Conservation (phyloP, 257 asterid species). For the Nicotiana tabacum region DNA sequence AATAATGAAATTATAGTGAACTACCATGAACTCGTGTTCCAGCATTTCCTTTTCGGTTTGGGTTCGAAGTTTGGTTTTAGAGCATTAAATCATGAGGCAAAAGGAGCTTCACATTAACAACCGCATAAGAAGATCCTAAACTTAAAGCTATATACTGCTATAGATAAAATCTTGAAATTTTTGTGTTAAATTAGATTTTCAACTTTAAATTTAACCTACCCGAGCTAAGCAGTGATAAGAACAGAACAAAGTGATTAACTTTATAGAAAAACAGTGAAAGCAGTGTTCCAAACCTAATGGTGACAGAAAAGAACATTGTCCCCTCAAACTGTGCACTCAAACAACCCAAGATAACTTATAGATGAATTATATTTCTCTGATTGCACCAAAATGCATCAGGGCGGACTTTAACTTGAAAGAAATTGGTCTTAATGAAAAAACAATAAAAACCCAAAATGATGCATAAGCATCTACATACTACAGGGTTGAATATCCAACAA, state of each 20-base stretch:
- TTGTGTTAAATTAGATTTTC: neutral
- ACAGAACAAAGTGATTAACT: neutral
- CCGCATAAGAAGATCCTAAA: neutral
- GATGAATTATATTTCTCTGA: neutral
- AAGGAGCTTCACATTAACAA: neutral
- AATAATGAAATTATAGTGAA: neutral
- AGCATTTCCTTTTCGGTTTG: neutral
- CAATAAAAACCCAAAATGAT: neutral
- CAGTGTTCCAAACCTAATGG: neutral
- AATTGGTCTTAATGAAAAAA: neutral
- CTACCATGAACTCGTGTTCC: neutral
- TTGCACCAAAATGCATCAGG: neutral
- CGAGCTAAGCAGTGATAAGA: neutral
- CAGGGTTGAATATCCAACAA: neutral
- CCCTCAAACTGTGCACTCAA: neutral
- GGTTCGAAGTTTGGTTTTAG: neutral
- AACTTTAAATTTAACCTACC: constrained; percentile 3
- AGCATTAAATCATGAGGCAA: neutral
- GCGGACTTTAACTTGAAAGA: neutral
- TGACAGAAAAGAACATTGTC: neutral
- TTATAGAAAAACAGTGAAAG: neutral
- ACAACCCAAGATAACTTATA: neutral
- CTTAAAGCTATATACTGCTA: neutral
- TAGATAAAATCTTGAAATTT: neutral
- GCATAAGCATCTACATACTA: neutral